Conservation (phyloP, 73 alveolate genomes). For the Diophrys appendiculata region DNA sequence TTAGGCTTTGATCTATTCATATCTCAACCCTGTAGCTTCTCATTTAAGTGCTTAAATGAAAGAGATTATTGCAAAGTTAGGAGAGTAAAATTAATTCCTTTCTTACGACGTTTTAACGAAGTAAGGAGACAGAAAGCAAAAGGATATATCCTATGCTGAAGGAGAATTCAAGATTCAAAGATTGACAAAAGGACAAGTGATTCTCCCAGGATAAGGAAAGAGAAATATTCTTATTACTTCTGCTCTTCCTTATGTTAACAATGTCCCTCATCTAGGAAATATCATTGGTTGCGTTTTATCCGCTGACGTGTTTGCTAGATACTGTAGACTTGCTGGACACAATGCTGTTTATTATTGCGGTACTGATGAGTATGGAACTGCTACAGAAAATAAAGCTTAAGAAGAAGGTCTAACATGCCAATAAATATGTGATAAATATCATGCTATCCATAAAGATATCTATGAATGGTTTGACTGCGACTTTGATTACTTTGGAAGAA, state of each 20-base stretch:
- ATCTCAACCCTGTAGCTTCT: slow-evolving; percentile 34
- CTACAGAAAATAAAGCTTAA: slow-evolving; percentile 97
- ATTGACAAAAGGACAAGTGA: slow-evolving; percentile 61
- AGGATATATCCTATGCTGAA: slow-evolving; percentile 64
- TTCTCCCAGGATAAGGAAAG: slow-evolving; percentile 69
- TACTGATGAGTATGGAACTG: slow-evolving; percentile 99
- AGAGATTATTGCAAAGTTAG: slow-evolving; percentile 19
- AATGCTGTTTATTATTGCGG: slow-evolving; percentile 96
- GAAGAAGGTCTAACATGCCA: slow-evolving; percentile 90
- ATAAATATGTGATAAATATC: slow-evolving; percentile 90
- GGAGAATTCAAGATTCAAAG: slow-evolving; percentile 59
- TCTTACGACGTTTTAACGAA: slow-evolving; percentile 28
- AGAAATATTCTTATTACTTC: slow-evolving; percentile 94
- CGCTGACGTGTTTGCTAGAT: slow-evolving; percentile 98
- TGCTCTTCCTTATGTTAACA: slow-evolving; percentile 98
- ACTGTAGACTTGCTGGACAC: slow-evolving; percentile 91
- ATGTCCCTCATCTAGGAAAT: slow-evolving; percentile 98
- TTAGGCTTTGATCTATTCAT: slow-evolving; percentile 37
- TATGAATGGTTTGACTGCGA: slow-evolving; percentile 99
- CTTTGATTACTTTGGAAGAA: slow-evolving; percentile 96
- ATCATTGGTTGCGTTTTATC: slow-evolving; percentile 97
- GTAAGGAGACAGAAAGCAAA: slow-evolving; percentile 19
- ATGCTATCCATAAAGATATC: slow-evolving; percentile 81
- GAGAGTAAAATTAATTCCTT: slow-evolving; percentile 20
- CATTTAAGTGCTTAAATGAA: slow-evolving; percentile 19